Conservation (phyloP, 257 asterid species). For the Cynanchum wilfordii region DNA sequence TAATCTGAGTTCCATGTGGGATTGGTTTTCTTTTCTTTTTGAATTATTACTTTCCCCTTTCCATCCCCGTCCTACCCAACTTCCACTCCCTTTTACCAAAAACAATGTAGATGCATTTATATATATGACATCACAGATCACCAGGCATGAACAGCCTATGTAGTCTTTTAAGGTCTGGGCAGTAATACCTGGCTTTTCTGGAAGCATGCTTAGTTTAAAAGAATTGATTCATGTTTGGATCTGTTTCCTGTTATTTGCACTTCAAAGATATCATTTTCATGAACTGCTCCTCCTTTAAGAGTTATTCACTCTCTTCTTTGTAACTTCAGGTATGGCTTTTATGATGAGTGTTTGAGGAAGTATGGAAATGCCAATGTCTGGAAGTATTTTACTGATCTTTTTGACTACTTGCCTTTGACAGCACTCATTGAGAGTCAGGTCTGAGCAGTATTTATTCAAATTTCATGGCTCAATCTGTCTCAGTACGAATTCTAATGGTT, state of each 20-base stretch:
- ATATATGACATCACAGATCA: not conserved
- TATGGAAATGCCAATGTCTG: slow-evolving; percentile 97
- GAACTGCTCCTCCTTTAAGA: not conserved
- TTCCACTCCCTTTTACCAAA: not conserved
- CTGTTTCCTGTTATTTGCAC: too few species aligned
- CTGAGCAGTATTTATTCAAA: slow-evolving; percentile 23
- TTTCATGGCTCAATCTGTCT: slow-evolving; percentile 7
- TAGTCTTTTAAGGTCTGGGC: not conserved
- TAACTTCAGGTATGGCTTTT: slow-evolving; percentile 77
- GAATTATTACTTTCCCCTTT: not conserved
- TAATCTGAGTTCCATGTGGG: not conserved
- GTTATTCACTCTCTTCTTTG: slow-evolving; percentile 26
- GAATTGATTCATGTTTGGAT: not conserved
- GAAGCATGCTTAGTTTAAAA: not conserved
- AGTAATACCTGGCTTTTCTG: not conserved
- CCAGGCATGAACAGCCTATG: not conserved
- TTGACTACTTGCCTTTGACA: slow-evolving; percentile 91
- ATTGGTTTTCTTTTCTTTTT: not conserved
- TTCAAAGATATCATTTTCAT: not conserved
- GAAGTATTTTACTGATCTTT: slow-evolving; percentile 94
- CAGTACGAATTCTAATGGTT: slow-evolving; percentile 21
- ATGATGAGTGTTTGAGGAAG: slow-evolving; percentile 96
- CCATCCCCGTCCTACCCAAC: not conserved
- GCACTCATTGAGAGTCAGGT: slow-evolving; percentile 99
- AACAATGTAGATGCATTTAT: too few species aligned